Evolutionary conservation across 208 protist genomes (phyloP), one percentile per base, ranked within the genome.

Genomic region (Trypanosoma conorhini): DNA sequence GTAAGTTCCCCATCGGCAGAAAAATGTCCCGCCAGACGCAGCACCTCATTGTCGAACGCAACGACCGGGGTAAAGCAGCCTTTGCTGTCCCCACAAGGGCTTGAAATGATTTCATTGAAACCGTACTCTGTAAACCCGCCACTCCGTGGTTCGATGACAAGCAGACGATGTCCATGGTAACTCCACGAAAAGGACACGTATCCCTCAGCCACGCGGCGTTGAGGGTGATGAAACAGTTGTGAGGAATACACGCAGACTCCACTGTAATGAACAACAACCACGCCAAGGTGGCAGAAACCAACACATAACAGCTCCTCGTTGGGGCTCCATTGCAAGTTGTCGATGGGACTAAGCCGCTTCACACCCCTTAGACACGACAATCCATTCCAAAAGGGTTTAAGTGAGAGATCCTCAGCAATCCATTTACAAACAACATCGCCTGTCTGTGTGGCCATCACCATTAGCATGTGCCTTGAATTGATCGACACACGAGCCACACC

Each of bases 261-360:
- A 51, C 80, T 85, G 75, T 89, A 88, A 66, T 92, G 82, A 62
- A 95, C 31, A 17, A 92, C 74, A 35, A 77, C 64, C 42, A 91
- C 55, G 21, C 86, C 87, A 50, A 67, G n/a, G 55, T 76, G 75
- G 59, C 77, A 79, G 65, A 84, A 89, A 60, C 83, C 85, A 46
- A 91, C 78, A 67, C 80, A 87, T 10, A 92, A 82, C 76, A 86
- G 35, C 52, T 92, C 87, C 57, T 86, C 87, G 51, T 62, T 33
- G 0, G 72, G 63, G 38, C 78, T 82, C 89, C 89, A 92, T 58
- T 85, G 68, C 71, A 95, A 52, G 4, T 59, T 69, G 26, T 73
- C 56, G 57, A 95, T 80, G 5, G 84, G 65, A 33, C 83, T 78
- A 52, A 30, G 26, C 15, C 52, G 55, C 35, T 26, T 5, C 63